Evolutionary conservation across 805 yeast species (phyloP).

Genomic region (Kodamaea neixiangensis): DNA sequence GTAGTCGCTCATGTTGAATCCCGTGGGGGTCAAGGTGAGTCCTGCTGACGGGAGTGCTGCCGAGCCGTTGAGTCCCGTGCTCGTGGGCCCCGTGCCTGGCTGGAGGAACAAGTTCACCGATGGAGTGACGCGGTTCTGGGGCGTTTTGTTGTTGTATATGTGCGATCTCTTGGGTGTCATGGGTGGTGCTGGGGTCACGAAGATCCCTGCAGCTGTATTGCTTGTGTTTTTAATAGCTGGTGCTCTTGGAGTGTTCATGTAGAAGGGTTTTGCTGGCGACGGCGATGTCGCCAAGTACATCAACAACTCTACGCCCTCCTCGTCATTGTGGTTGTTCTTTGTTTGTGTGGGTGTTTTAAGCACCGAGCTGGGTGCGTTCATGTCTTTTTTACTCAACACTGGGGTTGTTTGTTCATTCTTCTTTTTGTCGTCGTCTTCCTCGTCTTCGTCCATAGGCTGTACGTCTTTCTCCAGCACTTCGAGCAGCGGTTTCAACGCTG

Average conservation of each 20-base stretch:
- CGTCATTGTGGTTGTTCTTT: slow-evolving; percentile 30
- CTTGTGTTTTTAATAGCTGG: slow-evolving; percentile 2
- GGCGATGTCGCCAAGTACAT: slow-evolving; percentile 86
- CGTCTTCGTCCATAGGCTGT: neutral
- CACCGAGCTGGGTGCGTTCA: slow-evolving; percentile 12
- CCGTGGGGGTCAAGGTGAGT: slow-evolving; percentile 55
- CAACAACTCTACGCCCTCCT: slow-evolving; percentile 80
- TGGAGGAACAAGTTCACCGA: slow-evolving; percentile 33
- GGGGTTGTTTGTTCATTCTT: slow-evolving; percentile 16
- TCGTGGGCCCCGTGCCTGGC: slow-evolving; percentile 13
- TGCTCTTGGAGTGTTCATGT: slow-evolving; percentile 34
- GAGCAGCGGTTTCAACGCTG: slow-evolving; percentile 15
- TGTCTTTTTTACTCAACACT: slow-evolving; percentile 14
- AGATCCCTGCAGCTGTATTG: slow-evolving; percentile 6
- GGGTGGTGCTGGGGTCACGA: slow-evolving; percentile 43
- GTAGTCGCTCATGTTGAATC: slow-evolving; percentile 81
- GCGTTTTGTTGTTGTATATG: slow-evolving; percentile 30
- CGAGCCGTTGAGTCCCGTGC: neutral
- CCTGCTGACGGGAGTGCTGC: slow-evolving; percentile 40
- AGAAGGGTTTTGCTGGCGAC: slow-evolving; percentile 53
- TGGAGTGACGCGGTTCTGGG: slow-evolving; percentile 45
- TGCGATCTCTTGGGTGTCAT: slow-evolving; percentile 44
- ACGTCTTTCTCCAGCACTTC: slow-evolving; percentile 10
- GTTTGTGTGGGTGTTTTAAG: slow-evolving; percentile 41
- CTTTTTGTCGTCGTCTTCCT: slow-evolving; percentile 3